Base-by-base conservation (phyloP, 805 yeast species). In the Starmerella khaoyaiensis region DNA sequence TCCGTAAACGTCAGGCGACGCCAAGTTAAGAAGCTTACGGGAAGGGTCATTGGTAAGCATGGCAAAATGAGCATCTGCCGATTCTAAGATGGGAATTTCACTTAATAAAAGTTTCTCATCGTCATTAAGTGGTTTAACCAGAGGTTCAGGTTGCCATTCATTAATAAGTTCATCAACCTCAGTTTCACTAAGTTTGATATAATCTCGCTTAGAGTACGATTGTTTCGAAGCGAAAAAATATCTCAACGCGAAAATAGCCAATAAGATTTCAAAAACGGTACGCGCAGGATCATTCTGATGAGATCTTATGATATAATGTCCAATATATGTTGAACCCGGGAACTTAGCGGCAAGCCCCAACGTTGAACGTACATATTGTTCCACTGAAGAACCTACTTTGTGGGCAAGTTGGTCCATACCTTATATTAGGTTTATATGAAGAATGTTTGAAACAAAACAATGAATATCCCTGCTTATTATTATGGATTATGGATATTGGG, bases 281-380 rank as follows among this genome's bases (percentile, higher is more conserved):
- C 98, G 72, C 42, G 83, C 69, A 1, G 98, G 98, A 57, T 90
- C 98, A 59, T 90, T 74, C 57, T 83, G 84, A 56, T 86, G 86
- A 2, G 96, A 83, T 10, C 84, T 75, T 46, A 68, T 68, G 52
- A 90, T 76, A 58, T 90, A 90, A 39, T 84, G 57, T 39, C 55
- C 51, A 15, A 61, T 42, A 24, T 61, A 56, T 10, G 54, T 42
- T 9, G 68, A 59, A 10, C 68, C 68, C 2, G 68, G 68, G 21
- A 65, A 35, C 24, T 40, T 40, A 7, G 52, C 41, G 2, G 39
- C 41, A 24, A 36, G 32, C 21, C 19, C 38, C 9, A 47, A 44
- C 12, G 28, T 31, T 27, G 31, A 26, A 12, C 46, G 39, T 17
- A 49, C 45, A 14, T 27, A 28, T 29, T 39, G 44, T 40, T 49